Evolutionary conservation across 768 basidiomycete genomes (phyloP).

Genomic region (Lactarius tabidus): DNA sequence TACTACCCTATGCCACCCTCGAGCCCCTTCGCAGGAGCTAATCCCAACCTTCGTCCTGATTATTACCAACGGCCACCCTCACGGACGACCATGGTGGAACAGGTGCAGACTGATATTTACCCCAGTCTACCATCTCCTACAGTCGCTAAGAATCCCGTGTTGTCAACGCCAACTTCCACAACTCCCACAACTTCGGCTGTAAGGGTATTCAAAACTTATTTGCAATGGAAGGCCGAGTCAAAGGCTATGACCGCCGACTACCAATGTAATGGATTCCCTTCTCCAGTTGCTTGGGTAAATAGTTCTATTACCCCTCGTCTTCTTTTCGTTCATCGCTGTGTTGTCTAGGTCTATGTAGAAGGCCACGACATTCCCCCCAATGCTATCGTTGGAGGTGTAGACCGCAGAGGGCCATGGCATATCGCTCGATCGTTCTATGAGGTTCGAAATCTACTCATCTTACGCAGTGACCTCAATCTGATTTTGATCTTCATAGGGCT

Average conservation of each 20-base stretch:
- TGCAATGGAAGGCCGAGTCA: conserved; percentile 22
- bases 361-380: conserved; percentile 22
- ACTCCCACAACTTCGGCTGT: background rate
- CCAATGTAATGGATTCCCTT: conserved; percentile 18
- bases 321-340: background rate
- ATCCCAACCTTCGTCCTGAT: background rate
- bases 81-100: background rate
- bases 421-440: conserved; percentile 26
- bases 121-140: background rate
- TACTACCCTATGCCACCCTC: conserved; percentile 8
- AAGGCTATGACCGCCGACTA: conserved; percentile 14
- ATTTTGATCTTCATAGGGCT: conserved; percentile 5
- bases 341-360: conserved; percentile 19
- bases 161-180: no score
- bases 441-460: background rate
- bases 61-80: background rate
- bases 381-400: conserved; percentile 23
- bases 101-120: no score
- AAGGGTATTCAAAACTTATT: conserved; percentile 11
- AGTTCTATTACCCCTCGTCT: background rate
- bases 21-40: conserved; percentile 6
- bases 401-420: conserved; percentile 18
- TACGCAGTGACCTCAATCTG: background rate
- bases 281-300: conserved; percentile 24
- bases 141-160: no score